Evolutionary conservation across 1,284 basidiomycete genomes (phyloP).

Genomic region (Naganishia cerealis): DNA sequence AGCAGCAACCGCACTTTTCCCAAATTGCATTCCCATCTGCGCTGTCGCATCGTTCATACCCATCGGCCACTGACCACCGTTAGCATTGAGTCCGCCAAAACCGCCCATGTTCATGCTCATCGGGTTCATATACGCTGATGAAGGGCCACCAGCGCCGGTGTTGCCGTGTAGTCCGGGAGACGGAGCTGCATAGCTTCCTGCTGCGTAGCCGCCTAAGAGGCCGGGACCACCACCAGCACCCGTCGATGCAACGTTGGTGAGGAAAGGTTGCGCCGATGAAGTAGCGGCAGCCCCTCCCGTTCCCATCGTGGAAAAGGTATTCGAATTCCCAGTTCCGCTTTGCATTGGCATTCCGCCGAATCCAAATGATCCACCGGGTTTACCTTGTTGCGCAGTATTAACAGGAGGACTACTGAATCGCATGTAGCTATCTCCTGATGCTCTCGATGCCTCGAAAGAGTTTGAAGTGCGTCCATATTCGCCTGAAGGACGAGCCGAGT

Average conservation of each 20-base stretch:
- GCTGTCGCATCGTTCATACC: slow-evolving; percentile 83
- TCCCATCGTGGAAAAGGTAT: slow-evolving; percentile 26
- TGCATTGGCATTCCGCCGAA: slow-evolving; percentile 27
- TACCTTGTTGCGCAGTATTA: slow-evolving; percentile 42
- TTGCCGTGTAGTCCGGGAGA: slow-evolving; percentile 14
- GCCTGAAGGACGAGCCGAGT: slow-evolving; percentile 39
- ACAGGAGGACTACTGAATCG: slow-evolving; percentile 54
- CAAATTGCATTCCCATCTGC: slow-evolving; percentile 94
- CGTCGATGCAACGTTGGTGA: slow-evolving; percentile 6
- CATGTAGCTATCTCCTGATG: slow-evolving; percentile 40
- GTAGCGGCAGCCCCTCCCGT: background rate
- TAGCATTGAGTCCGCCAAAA: slow-evolving; percentile 35
- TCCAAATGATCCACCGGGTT: slow-evolving; percentile 9
- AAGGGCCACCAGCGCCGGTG: background rate
- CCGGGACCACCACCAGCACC: background rate
- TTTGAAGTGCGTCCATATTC: slow-evolving; percentile 34
- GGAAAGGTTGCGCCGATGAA: slow-evolving; percentile 6
- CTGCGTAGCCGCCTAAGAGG: background rate
- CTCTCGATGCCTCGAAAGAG: slow-evolving; percentile 25
- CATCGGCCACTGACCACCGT: slow-evolving; percentile 53
- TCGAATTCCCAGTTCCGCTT: slow-evolving; percentile 6
- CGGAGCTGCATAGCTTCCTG: slow-evolving; percentile 13
- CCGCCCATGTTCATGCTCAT: slow-evolving; percentile 56
- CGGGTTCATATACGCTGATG: slow-evolving; percentile 36
- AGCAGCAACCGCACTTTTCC: slow-evolving; percentile 83